These are phyloP conservation scores for Gleditsia sinensis DNA, from an alignment of 306 rosid species.

Conservation along the genomic window DNA sequence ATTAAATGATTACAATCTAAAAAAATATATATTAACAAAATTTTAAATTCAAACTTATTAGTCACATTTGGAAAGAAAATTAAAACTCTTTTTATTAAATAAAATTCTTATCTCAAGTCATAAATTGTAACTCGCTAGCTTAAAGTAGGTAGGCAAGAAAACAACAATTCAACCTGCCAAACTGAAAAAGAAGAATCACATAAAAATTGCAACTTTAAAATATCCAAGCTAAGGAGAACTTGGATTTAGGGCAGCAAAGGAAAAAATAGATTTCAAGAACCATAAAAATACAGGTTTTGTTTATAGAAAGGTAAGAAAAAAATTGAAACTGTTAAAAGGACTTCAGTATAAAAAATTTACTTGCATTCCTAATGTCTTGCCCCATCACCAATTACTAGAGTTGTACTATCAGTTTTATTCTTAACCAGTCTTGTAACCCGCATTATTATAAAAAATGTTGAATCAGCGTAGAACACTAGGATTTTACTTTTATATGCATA, in stretches of 20 bases:
- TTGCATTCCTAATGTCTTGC: slow-evolving; percentile 99
- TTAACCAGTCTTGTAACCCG: slow-evolving; percentile 91
- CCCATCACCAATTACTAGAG: slow-evolving; percentile 94
- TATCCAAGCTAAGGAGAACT: no score
- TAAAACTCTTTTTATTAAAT: no score
- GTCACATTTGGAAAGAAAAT: no score
- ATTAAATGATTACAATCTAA: no score
- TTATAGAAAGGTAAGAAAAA: not conserved
- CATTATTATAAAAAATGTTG: slow-evolving; percentile 13
- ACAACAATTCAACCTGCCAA: no score
- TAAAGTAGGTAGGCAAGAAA: no score
- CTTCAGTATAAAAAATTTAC: slow-evolving; percentile 43
- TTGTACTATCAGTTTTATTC: slow-evolving; percentile 66
- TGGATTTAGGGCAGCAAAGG: slow-evolving; percentile 22
- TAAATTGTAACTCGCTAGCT: no score
- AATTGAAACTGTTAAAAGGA: slow-evolving; percentile 1
- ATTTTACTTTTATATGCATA: not conserved
- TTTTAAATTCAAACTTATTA: no score
- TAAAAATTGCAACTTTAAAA: no score
- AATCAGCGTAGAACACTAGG: not conserved
- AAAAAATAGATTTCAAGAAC: not conserved
- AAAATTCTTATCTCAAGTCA: no score
- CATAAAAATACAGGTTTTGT: not conserved
- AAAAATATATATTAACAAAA: no score
- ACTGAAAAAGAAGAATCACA: no score